Percentiles rank a stretch among this genome's conserved stretches.
Evolutionary conservation across 768 basidiomycete genomes (phyloP).

Genomic region (Dendrothele bispora): DNA sequence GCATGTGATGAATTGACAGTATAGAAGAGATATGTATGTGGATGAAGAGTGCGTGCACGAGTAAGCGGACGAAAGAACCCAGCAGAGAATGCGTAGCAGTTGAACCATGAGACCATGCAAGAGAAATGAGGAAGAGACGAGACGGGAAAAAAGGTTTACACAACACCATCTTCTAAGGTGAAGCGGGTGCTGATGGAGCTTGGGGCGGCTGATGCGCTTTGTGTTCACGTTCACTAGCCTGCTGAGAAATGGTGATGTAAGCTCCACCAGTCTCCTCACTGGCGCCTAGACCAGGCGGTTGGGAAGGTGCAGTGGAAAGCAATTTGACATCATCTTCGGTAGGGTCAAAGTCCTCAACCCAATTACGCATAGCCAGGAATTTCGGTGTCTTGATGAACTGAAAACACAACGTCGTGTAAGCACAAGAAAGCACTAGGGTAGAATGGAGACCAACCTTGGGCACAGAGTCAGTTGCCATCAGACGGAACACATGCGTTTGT

Average conservation of each 20-base stretch:
- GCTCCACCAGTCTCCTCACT: conserved; percentile 80
- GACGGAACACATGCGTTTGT: conserved; percentile 92
- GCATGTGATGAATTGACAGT: conserved; percentile 6
- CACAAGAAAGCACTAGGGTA: conserved; percentile 1
- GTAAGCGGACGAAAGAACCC: conserved; percentile 20
- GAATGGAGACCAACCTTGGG: conserved; percentile 66
- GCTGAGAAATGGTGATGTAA: conserved; percentile 83
- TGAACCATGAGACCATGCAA: conserved; percentile 22
- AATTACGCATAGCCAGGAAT: conserved; percentile 77
- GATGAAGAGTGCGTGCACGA: conserved; percentile 13
- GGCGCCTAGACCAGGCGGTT: conserved; percentile 66
- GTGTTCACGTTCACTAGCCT: conserved; percentile 71
- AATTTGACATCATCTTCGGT: conserved; percentile 60
- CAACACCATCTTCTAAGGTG: conserved; percentile 17
- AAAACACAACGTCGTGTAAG: conserved; percentile 5
- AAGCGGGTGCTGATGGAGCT: conserved; percentile 17
- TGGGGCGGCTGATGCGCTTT: conserved; percentile 33
- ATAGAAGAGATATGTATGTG: conserved; percentile 15
- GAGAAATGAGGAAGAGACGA: conserved; percentile 12
- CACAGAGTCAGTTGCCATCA: conserved; percentile 99
- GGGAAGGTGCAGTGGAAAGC: conserved; percentile 51
- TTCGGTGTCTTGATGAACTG: conserved; percentile 88
- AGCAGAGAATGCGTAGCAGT: conserved; percentile 18
- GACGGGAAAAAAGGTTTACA: too few relatives aligned
- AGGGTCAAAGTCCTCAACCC: conserved; percentile 76